phyloP scores from a whole-genome alignment of 2,329 filamentous ascomycete species.

The Curvularia eragrostidis region DNA sequence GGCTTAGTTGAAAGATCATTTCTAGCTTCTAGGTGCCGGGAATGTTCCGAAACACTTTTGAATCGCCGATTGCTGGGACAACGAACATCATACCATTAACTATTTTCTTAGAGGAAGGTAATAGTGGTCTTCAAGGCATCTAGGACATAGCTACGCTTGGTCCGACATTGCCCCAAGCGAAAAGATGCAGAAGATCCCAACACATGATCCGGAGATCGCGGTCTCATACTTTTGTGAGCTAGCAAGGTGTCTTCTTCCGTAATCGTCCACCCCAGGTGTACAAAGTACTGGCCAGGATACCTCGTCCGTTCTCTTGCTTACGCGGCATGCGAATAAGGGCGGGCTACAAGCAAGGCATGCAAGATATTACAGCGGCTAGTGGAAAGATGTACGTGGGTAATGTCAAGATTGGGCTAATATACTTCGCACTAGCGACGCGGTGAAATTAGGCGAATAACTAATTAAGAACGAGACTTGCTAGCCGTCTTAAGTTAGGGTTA shows the following conservation, averaged over 20 bases:
- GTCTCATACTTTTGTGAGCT: conserved; percentile 2
- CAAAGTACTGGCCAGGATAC: conserved; percentile 1
- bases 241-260: conserved; percentile 4
- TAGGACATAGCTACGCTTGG: conserved; percentile 1
- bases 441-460: background rate
- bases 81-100: background rate
- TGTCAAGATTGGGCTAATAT: background rate
- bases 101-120: background rate
- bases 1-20: background rate
- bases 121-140: background rate
- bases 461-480: background rate
- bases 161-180: conserved; percentile 1
- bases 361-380: conserved; percentile 3
- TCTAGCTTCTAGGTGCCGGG: background rate
- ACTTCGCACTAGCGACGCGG: conserved; percentile 3
- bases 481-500: too few relatives aligned
- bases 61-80: too few relatives aligned
- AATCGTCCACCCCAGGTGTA: conserved; percentile 2
- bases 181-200: conserved; percentile 4
- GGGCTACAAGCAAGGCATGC: background rate
- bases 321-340: background rate
- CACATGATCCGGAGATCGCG: conserved; percentile 1
- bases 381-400: background rate
- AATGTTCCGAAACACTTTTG: conserved; percentile 4
- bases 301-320: conserved; percentile 1